A percentile compares a stretch with the other conserved stretches of the same genome.
These are phyloP conservation scores for Scenedesmus sp. DNA, from an alignment of 163 green algal species.

Conservation along the genomic window DNA sequence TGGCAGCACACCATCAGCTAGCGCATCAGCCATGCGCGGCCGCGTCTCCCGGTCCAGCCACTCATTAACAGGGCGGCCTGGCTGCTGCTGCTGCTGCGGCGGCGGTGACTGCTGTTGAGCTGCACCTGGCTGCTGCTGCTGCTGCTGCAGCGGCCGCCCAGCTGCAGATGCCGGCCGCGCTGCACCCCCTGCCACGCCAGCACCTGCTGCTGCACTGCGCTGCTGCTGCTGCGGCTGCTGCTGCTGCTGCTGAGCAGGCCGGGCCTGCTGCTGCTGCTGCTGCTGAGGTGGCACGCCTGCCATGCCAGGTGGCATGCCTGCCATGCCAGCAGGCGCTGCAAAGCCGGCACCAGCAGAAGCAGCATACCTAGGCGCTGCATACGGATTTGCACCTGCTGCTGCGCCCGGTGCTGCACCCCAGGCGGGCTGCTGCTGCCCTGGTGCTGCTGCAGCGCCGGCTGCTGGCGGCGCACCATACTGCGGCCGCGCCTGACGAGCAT, in stretches of 20 bases:
- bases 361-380: constrained; percentile 5
- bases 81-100: not conserved
- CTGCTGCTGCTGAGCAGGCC: constrained; percentile 2
- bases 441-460: not conserved
- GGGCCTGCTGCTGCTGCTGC: constrained; percentile 20
- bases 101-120: not conserved
- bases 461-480: not conserved
- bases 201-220: constrained; percentile 1
- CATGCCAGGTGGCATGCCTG: not conserved
- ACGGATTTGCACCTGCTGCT: not conserved
- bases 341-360: not conserved
- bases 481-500: not conserved
- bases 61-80: constrained; percentile 39
- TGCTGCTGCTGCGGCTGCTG: constrained; percentile 9
- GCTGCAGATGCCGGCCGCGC: constrained; percentile 17
- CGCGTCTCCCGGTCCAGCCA: constrained; percentile 35
- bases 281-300: not conserved
- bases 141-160: not conserved
- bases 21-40: constrained; percentile 24
- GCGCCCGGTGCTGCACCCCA: not conserved
- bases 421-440: constrained; percentile 4
- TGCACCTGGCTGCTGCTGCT: not conserved
- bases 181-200: not conserved
- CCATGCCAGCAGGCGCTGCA: not conserved
- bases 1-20: constrained; percentile 44